Evolutionary conservation across 192 early-diverging fungal genomes (phyloP), one percentile per base, ranked within the genome.

Genomic region (Mortierella hygrophila): DNA sequence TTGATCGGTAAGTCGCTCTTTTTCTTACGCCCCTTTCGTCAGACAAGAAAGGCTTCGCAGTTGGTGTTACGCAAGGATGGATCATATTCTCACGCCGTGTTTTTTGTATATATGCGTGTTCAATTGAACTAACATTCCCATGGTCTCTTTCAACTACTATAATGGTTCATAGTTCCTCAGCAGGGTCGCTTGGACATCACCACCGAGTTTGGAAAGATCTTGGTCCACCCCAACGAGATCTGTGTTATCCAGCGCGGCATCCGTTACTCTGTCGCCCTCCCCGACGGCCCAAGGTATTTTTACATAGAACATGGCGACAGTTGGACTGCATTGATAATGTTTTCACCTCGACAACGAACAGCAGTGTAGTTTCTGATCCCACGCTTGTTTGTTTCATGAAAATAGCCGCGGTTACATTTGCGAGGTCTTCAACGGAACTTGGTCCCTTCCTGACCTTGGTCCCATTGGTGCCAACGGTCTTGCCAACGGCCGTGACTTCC

Each of bases 401-500:
- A 44, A 72, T 84, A 90, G 89, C 54, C 96, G 98, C 35, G 98
- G 98, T 2, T 99, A 98, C 88, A 90, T 98, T 73, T 91, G 95
- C 68, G 98, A 99, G 81, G 94, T 97, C 35, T 98, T 95, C 88
- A 94, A 93, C 60, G 92, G 93, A 42, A 97, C 96, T 86, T 99
- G 96, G 93, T 95, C 97, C 88, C 92, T 99, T 6, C 98, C 98
- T 32, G 97, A 99, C 75, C 93, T 98, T 0, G 98, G 98, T 0
- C 97, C 97, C 20, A 99, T 99, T 74, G 93, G 93, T 63, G 93
- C 98, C 41, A 99, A 99, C 88, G 97, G 97, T 4, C 93, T 99
- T 2, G 98, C 98, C 47, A 97, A 97, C 82, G 94, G 97, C 8
- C 95, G 97, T 80, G 97, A 99, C 87, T 99, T 99, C 87, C 90